Conservation (phyloP, 257 asterid species). For the Hygrophila difformis region DNA sequence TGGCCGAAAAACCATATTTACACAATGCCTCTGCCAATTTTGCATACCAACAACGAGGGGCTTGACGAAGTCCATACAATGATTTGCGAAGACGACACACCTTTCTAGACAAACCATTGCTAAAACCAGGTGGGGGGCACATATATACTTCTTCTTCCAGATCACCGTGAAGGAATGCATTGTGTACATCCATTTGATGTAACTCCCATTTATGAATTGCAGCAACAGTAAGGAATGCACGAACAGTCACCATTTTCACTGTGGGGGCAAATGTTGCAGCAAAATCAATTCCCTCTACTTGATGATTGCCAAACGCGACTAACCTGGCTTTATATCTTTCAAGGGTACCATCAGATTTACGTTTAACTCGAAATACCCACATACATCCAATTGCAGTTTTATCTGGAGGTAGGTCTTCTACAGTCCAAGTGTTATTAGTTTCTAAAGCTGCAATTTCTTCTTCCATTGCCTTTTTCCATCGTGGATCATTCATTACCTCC, state of each 20-base stretch:
- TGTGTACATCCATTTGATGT: slow-evolving; percentile 9
- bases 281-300: slow-evolving; percentile 11
- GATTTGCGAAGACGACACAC: slow-evolving; percentile 8
- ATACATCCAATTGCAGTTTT: slow-evolving; percentile 2
- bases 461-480: neutral
- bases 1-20: slow-evolving; percentile 7
- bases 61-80: neutral
- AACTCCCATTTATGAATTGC: neutral
- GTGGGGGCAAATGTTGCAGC: neutral
- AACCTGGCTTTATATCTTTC: neutral
- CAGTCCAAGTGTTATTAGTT: neutral
- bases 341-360: neutral
- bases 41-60: slow-evolving; percentile 4
- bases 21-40: neutral
- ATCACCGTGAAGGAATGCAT: neutral
- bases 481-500: neutral
- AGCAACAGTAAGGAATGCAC: neutral
- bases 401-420: neutral
- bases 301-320: slow-evolving; percentile 1
- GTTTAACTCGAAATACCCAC: slow-evolving; percentile 14
- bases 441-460: slow-evolving; percentile 9
- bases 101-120: neutral
- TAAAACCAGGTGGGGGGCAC: neutral
- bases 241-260: slow-evolving; percentile 2
- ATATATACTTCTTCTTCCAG: slow-evolving; percentile 10